Evolutionary conservation across 345 rosid species (phyloP), one percentile per base, ranked within the genome.

Genomic region (Ricinus communis): DNA sequence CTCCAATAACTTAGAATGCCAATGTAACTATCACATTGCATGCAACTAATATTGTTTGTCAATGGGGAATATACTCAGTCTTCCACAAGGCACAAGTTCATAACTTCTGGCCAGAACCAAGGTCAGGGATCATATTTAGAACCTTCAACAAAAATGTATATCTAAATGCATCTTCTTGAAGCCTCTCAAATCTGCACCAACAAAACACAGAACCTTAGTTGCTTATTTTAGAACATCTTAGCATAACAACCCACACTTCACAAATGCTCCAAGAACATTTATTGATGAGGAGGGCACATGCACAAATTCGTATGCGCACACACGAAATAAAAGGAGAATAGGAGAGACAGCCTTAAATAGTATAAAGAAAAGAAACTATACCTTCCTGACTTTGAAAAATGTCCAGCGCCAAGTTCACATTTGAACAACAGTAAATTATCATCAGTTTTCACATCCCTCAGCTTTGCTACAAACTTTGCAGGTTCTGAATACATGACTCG

Each of bases 311-410:
- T 41, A 58, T 14, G 41, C 21, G 8, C 33, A 58, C 1, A 31
- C 62, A 41, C 21, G 24, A 0, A 4, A 25, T 19, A n/a, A 41
- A 6, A 38, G 27, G 31, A 41, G 6, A 51, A 11, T 5, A 40
- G 47, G 18, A 46, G 47, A 45, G 55, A 30, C 3, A 49, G 51
- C 41, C 30, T 24, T 0, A 36, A 51, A 56, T 11, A 16, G 24
- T 14, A 24, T 4, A 24, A n/a, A 49, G 7, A 22, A 41, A 22
- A 15, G 50, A 24, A 22, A 52, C 46, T 81, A 46, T 83, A 95
- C 99, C 99, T 90, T 74, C 99, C 97, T 0, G 99, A 90, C 77
- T 94, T 94, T 18, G 97, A 90, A 76, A 86, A 90, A 86, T 94
- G 98, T 21, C 98, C 98, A 18, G 96, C 95, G 49, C 98, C 91